phyloP scores from a whole-genome alignment of 2,329 filamentous ascomycete genomes.

The Sclerotinia glacialis region DNA sequence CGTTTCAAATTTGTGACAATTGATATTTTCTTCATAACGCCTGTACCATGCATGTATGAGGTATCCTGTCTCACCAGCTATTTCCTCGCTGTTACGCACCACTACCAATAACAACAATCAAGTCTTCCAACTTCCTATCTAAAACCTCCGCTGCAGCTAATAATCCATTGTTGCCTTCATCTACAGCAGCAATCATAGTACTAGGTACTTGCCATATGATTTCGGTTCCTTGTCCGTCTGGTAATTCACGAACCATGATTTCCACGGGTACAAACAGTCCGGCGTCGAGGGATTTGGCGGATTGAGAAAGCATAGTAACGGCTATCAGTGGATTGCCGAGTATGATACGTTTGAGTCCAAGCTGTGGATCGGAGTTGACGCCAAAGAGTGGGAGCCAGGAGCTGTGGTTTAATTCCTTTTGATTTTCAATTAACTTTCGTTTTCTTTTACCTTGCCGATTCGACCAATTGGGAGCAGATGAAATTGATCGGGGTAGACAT shows the following conservation, averaged over 20 bases:
- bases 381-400: constrained; percentile 29
- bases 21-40: not conserved
- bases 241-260: constrained; percentile 27
- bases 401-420: constrained; percentile 31
- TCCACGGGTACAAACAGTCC: constrained; percentile 32
- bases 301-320: constrained; percentile 31
- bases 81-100: not conserved
- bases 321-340: constrained; percentile 33
- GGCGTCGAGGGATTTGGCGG: constrained; percentile 22
- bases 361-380: constrained; percentile 23
- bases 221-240: constrained; percentile 25
- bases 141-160: constrained; percentile 24
- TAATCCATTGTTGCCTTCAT: constrained; percentile 21
- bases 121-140: constrained; percentile 26
- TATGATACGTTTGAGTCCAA: constrained; percentile 26
- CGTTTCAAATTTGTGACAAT: not conserved
- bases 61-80: no score
- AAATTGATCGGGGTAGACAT: not conserved
- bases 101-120: constrained; percentile 22
- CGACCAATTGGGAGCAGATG: not conserved
- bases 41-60: no score
- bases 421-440: not conserved
- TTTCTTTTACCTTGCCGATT: not conserved
- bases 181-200: constrained; percentile 25
- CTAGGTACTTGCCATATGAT: constrained; percentile 29